Evolutionary conservation across 108 stramenopile genomes (phyloP), one percentile per base, ranked within the genome.

Genomic region (Skeletonema marinoi): DNA sequence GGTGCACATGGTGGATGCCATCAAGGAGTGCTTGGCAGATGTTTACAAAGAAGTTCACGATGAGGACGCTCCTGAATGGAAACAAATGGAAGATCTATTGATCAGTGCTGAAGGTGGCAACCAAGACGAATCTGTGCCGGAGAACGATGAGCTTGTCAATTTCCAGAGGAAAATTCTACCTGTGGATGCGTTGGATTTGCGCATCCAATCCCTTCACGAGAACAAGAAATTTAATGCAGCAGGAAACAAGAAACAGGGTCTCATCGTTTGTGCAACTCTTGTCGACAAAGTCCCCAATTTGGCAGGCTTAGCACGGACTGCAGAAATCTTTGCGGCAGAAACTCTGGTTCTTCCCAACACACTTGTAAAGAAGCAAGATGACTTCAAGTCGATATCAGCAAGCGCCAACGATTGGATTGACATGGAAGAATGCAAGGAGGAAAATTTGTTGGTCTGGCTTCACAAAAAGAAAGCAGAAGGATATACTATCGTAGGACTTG

Each of bases 281-380:
- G 78, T 97, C n/a, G 96, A 97, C 75, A 97, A 97, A 75, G 87
- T 93, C 32, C 93, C 96, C 13, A 97, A 97, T 66, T 67, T 97
- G 13, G 96, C 84, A 19, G 96, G 96, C 0, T 73, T 97, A 46
- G 92, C 94, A 16, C 73, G 96, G 48, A 97, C 94, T 1, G 81
- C 89, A 39, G 96, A 97, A 65, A 95, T 97, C 31, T 97, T 97
- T 82, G 88, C 93, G 10, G 92, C 89, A 3, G 86, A 90, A 39
- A 68, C 70, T 3, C 84, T 97, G 0, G 88, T 97, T 4, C 71
- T 97, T 19, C 92, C 94, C 10, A 93, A 97, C 74, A 66, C 80
- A 13, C 60, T 75, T 2, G 88, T 93, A n/a, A 66, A 64, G 6
- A 86, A 87, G 54, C 93, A 91, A 90, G 93, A 96, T 66, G 91